Base-by-base conservation (phyloP, 306 rosid species). In the Cicer yamashitae region DNA sequence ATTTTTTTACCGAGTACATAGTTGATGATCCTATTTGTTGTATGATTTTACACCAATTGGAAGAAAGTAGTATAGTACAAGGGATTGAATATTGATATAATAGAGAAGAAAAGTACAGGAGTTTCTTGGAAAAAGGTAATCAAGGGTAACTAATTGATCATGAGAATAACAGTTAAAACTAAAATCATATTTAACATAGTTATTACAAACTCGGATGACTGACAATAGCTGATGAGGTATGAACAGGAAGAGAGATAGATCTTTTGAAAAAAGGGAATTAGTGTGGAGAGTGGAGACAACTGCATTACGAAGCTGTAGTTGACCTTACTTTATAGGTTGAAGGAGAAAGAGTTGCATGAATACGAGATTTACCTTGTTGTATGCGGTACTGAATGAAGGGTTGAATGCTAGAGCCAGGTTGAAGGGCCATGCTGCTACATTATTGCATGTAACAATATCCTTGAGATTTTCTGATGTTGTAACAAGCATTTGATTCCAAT, bases 331-430 rank as follows among this genome's bases (percentile, higher is more conserved):
- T 50, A 20, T 61, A 10, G 11, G 77, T 70, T 25, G 82, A 22
- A 60, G 65, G 58, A 71, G 56, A 73, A n/a, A 51, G 66, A 71
- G 64, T 67, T 1, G 18, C 57, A 71, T 71, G 59, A 10, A 18
- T n/a, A 61, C 10, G 14, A 51, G 37, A 54, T 50, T 53, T 69
- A 12, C 50, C 2, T 13, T 61, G 53, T 60, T 51, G 15, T 7
- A 25, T 78, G 72, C 9, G 18, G 44, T 69, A 11, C 43, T 1
- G 51, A 41, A 14, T 41, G 67, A 41, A 64, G 25, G 12, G 61
- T 54, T 13, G 52, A 44, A 64, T 50, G 43, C 68, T 34, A 11
- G 34, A 79, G 15, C 50, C 14, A 14, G 56, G 65, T 7, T 10
- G 12, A 18, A 53, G 15, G 57, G 50, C 39, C 47, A 8, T 71